These are phyloP conservation scores for Dactylonectria estremocensis DNA, from an alignment of 2,329 filamentous ascomycete genomes.

Conservation along the genomic window DNA sequence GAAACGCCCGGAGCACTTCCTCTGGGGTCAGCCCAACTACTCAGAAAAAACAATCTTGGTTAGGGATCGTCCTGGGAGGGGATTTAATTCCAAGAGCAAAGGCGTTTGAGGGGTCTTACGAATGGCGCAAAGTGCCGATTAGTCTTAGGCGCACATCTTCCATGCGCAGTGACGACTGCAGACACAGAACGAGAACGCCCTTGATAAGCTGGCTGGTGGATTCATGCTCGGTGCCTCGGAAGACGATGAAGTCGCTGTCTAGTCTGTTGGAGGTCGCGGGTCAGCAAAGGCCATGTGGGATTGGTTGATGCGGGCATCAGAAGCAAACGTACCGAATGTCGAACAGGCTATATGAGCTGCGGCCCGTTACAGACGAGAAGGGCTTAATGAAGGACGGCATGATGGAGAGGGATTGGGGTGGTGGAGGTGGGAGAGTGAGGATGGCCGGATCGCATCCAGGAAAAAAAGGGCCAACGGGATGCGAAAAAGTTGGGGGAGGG, in stretches of 20 bases:
- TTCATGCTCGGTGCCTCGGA: conserved; percentile 82
- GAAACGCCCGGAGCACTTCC: conserved; percentile 72
- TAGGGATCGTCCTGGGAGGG: conserved; percentile 24
- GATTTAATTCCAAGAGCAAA: conserved; percentile 20
- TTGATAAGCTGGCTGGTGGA: conserved; percentile 82
- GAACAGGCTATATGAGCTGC: conserved; percentile 68
- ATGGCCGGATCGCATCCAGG: conserved; percentile 41
- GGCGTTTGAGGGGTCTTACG: conserved; percentile 65
- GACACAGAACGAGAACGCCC: conserved; percentile 81
- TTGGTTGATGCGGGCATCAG: conserved; percentile 1
- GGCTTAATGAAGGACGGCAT: conserved; percentile 74
- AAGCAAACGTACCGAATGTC: conserved; percentile 68
- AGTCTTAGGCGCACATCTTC: conserved; percentile 82
- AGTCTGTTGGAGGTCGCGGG: conserved; percentile 64
- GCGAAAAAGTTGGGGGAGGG: conserved; percentile 44
- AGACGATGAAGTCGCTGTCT: conserved; percentile 84
- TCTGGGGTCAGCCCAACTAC: conserved; percentile 67
- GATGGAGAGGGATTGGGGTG: conserved; percentile 42
- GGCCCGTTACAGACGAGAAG: conserved; percentile 67
- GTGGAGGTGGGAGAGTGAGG: conserved; percentile 23
- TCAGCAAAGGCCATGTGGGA: conserved; percentile 27
- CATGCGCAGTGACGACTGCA: conserved; percentile 77
- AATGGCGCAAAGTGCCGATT: conserved; percentile 75
- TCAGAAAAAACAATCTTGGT: conserved; percentile 23
- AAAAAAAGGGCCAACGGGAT: conserved; percentile 36